Base-by-base conservation (phyloP, 2,329 filamentous ascomycete species). In the Oidium heveae region DNA sequence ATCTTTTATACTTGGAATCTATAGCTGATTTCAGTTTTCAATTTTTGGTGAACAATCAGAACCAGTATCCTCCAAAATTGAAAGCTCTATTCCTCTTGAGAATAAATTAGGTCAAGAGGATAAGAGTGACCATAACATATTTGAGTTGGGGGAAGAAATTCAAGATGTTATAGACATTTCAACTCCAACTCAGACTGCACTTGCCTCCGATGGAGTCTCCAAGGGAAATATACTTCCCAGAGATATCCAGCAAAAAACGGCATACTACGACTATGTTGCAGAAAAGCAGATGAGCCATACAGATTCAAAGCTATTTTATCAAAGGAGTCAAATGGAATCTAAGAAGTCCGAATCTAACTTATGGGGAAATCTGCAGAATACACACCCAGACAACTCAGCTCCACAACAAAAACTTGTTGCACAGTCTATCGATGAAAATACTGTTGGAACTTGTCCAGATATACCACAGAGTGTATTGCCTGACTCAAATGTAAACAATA, bases 301-400 rank as follows among this genome's bases (percentile, higher is more conserved):
- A 28, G 91, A 98, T 66, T 86, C 89, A 57, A 96, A 94, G 68
- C 75, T 95, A 58, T 94, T 96, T 70, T 98, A 94, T 67, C 89
- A 95, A 69, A 76, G 85, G 60, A 87, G 86, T 67, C 84, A 87
- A 67, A 71, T 80, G 56, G 82, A 66, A 37, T 58, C 61, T 13
- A 61, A 64, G 32, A 64, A 61, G 56, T 60, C 62, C n/a, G 63
- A 63, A 15, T 60, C 62, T 18, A 64, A 60, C 47, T 63, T 61
- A 56, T 63, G 62, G 63, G 62, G 58, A 22, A 61, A 59, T 54
- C 62, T 61, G 10, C 62, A 63, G 55, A 56, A 57, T 43, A 8
- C 39, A 43, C 16, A 16, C 16, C 1, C 18, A 43, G 18, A n/a
- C 12, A 43, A 43, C 15, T 15, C 39, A 20, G 18, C 15, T 7